These are phyloP conservation scores for Penicillium expansum DNA, from an alignment of 2,329 filamentous ascomycete species.

Conservation along the genomic window DNA sequence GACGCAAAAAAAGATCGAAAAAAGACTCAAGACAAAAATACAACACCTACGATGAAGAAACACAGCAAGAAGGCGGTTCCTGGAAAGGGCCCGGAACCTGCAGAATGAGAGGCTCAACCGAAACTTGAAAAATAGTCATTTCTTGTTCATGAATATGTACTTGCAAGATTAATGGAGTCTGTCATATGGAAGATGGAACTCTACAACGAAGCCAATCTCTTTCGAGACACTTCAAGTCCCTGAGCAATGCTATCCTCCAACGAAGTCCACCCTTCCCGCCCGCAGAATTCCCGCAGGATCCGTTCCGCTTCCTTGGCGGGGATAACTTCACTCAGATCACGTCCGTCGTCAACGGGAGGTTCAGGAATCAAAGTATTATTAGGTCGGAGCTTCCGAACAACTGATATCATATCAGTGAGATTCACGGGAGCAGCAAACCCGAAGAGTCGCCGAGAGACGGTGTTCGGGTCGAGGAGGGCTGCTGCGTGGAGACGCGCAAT, in stretches of 20 bases:
- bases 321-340: conserved; percentile 27
- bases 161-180: too few relatives aligned
- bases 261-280: conserved; percentile 26
- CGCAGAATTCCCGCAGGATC: conserved; percentile 31
- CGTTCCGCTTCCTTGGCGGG: conserved; percentile 26
- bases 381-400: conserved; percentile 41
- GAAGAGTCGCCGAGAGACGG: conserved; percentile 5
- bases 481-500: conserved; percentile 18
- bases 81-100: too few relatives aligned
- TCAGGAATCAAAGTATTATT: conserved; percentile 34
- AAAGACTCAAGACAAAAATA: rapidly evolving
- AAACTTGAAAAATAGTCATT: too few relatives aligned
- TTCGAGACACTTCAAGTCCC: conserved; percentile 4
- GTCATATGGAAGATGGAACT: neutral
- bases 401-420: conserved; percentile 5
- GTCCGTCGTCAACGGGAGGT: conserved; percentile 21
- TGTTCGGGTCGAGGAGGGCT: conserved; percentile 5
- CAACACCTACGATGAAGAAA: neutral
- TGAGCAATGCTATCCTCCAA: conserved; percentile 26
- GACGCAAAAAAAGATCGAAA: neutral
- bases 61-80: neutral
- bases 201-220: neutral
- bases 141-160: neutral
- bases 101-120: neutral
- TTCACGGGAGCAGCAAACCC: conserved; percentile 5